Conservation (phyloP, 345 rosid genomes). For the Clarkia xantiana region DNA sequence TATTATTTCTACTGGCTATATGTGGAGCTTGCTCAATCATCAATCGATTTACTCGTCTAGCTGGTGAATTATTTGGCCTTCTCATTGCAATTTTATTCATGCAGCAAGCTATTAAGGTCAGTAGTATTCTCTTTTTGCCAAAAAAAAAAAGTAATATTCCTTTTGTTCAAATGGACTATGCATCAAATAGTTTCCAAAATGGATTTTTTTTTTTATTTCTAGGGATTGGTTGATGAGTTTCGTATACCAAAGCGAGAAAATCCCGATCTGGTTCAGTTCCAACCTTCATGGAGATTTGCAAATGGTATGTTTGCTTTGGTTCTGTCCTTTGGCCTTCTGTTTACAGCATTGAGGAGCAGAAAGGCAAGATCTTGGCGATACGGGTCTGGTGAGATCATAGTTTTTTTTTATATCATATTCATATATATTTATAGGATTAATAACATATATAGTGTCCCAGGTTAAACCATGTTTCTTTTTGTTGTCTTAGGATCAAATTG, state of each 20-base stretch:
- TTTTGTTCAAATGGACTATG: not conserved
- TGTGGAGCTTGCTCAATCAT: constrained; percentile 89
- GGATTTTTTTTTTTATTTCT: too few relatives aligned
- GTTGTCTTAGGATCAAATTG: too few relatives aligned
- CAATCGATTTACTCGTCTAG: constrained; percentile 82
- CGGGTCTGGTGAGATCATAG: constrained; percentile 51
- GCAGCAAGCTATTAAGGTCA: constrained; percentile 88
- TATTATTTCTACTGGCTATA: constrained; percentile 73
- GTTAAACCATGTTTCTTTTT: too few relatives aligned
- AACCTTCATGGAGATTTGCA: constrained; percentile 79
- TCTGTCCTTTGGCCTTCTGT: constrained; percentile 66
- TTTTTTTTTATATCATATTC: not conserved
- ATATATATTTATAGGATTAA: not conserved
- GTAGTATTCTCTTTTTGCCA: not conserved
- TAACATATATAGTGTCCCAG: too few relatives aligned
- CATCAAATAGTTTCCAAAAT: too few relatives aligned
- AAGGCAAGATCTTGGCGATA: constrained; percentile 85
- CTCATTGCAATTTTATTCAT: constrained; percentile 89
- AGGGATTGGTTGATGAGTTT: constrained; percentile 89
- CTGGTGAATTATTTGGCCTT: constrained; percentile 88
- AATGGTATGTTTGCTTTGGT: constrained; percentile 90
- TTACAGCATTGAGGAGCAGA: constrained; percentile 60
- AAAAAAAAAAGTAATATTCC: too few relatives aligned
- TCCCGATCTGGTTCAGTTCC: constrained; percentile 39
- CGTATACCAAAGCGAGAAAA: constrained; percentile 66